Conservation (phyloP, 2,329 filamentous ascomycete species). For the Bipolaris oryzae region DNA sequence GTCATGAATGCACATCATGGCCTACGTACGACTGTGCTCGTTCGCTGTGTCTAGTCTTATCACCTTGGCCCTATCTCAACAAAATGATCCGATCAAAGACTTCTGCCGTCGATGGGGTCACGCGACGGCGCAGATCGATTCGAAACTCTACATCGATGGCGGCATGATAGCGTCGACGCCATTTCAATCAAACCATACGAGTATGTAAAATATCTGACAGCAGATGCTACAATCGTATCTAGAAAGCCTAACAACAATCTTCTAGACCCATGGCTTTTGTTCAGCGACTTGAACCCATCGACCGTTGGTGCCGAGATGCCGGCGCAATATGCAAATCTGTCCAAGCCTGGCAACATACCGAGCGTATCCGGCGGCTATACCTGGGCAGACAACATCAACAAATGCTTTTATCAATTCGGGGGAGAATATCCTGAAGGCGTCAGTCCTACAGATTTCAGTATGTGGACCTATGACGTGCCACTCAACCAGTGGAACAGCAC, state of each 20-base stretch:
- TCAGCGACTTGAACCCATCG: conserved; percentile 61
- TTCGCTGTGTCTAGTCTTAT: conserved; percentile 38
- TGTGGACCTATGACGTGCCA: conserved; percentile 65
- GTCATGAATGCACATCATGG: conserved; percentile 43
- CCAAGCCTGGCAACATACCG: conserved; percentile 65
- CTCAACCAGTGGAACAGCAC: conserved; percentile 62
- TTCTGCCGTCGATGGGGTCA: conserved; percentile 60
- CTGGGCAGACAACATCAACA: conserved; percentile 68
- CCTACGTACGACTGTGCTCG: conserved; percentile 34
- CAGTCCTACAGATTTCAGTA: conserved; percentile 54
- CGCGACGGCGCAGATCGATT: conserved; percentile 65
- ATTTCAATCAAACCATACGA: conserved; percentile 56
- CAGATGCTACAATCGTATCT: not conserved
- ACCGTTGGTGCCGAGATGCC: conserved; percentile 53
- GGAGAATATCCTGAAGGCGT: conserved; percentile 56
- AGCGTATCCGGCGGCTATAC: conserved; percentile 56
- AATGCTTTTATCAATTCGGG: conserved; percentile 67
- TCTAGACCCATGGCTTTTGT: conserved; percentile 61
- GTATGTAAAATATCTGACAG: conserved; percentile 49
- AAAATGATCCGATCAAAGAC: conserved; percentile 61
- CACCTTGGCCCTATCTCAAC: conserved; percentile 32
- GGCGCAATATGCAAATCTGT: conserved; percentile 61
- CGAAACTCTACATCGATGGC: conserved; percentile 67
- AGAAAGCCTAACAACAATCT: conserved; percentile 16
- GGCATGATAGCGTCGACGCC: conserved; percentile 32